phyloP scores from a whole-genome alignment of 1,284 basidiomycete genomes.

The Tylopilus microsporus region DNA sequence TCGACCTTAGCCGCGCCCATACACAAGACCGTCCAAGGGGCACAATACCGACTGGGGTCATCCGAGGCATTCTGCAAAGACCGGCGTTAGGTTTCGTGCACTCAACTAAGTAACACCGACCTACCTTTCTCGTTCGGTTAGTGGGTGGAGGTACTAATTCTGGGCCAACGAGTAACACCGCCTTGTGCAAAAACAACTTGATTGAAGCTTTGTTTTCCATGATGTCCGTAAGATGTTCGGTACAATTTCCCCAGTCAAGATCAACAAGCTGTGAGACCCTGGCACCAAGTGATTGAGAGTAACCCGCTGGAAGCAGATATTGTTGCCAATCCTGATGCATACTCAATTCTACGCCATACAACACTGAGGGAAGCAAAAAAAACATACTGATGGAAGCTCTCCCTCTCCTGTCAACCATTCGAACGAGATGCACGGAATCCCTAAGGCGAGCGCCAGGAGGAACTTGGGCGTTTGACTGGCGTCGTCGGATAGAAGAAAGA shows the following conservation, averaged over 20 bases:
- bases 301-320: conserved; percentile 68
- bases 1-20: conserved; percentile 72
- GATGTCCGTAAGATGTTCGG: conserved; percentile 51
- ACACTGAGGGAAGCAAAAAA: neutral
- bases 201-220: conserved; percentile 51
- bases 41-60: conserved; percentile 29
- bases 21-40: conserved; percentile 60
- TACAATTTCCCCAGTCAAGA: conserved; percentile 60
- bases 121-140: conserved; percentile 37
- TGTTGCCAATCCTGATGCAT: conserved; percentile 51
- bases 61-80: conserved; percentile 19
- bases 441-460: conserved; percentile 75
- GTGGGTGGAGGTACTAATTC: conserved; percentile 48
- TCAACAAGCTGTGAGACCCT: conserved; percentile 69
- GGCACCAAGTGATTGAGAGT: conserved; percentile 46
- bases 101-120: neutral
- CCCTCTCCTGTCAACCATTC: conserved; percentile 49
- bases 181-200: conserved; percentile 50
- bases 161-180: conserved; percentile 52
- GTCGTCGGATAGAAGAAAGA: conserved; percentile 68
- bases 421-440: conserved; percentile 75
- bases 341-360: conserved; percentile 3
- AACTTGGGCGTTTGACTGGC: conserved; percentile 70
- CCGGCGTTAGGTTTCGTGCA: conserved; percentile 1
- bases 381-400: conserved; percentile 31